Conservation (phyloP, 441 rosid species). For the Jatropha podagrica region DNA sequence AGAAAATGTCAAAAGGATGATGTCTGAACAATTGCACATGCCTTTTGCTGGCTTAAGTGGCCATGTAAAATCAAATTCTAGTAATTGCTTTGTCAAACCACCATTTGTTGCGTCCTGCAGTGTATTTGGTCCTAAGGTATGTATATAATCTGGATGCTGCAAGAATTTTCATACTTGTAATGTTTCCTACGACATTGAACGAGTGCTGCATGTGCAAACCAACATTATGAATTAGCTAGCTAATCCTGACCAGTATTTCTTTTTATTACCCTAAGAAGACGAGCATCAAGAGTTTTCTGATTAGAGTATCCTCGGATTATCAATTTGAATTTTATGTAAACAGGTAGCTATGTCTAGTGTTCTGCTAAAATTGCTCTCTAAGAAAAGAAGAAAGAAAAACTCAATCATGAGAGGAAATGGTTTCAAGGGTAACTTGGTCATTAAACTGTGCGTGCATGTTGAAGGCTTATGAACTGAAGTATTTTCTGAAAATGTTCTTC, state of each 20-base stretch:
- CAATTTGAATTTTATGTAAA: neutral
- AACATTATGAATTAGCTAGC: neutral
- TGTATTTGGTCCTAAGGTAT: constrained; percentile 79
- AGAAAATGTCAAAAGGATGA: constrained; percentile 74
- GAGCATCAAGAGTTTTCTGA: neutral
- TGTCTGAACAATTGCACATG: constrained; percentile 64
- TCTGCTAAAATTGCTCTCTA: no score
- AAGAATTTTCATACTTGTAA: neutral
- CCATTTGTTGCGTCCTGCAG: constrained; percentile 81
- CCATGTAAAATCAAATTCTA: constrained; percentile 31
- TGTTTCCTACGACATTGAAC: neutral
- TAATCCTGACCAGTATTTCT: neutral
- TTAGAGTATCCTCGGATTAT: neutral
- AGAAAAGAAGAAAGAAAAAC: neutral
- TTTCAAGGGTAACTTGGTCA: neutral
- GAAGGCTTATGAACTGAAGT: no score
- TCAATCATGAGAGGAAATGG: neutral
- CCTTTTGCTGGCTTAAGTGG: constrained; percentile 40
- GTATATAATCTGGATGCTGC: neutral
- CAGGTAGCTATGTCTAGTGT: neutral
- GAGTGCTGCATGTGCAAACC: neutral
- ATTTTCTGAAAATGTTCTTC: neutral
- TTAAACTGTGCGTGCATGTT: neutral
- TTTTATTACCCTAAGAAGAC: neutral
- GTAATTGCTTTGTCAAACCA: constrained; percentile 43